Conservation (phyloP, 2,329 filamentous ascomycete genomes). For the Monosporascus sp. region DNA sequence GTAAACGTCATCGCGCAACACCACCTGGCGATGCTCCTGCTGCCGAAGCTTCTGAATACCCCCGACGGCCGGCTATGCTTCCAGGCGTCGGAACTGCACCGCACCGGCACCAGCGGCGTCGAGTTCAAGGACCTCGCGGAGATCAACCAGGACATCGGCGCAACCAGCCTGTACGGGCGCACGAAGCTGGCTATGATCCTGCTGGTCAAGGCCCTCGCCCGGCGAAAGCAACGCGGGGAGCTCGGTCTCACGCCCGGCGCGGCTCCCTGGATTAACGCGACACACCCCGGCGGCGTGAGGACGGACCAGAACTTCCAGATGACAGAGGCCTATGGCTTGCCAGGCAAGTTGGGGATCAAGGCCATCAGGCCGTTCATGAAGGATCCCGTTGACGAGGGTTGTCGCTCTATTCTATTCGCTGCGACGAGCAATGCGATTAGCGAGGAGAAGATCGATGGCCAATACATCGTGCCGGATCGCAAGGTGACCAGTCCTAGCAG, state of each 20-base stretch:
- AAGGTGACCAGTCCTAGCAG: conserved; percentile 37
- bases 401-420: conserved; percentile 41
- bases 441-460: conserved; percentile 37
- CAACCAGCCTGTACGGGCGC: conserved; percentile 41
- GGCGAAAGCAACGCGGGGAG: conserved; percentile 30
- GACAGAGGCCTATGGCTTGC: conserved; percentile 40
- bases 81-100: conserved; percentile 44
- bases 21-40: conserved; percentile 39
- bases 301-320: conserved; percentile 35
- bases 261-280: conserved; percentile 40
- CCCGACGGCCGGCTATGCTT: conserved; percentile 40
- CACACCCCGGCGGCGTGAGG: conserved; percentile 41
- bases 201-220: conserved; percentile 35
- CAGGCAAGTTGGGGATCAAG: conserved; percentile 39
- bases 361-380: conserved; percentile 38
- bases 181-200: conserved; percentile 44
- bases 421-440: conserved; percentile 37
- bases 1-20: conserved; percentile 31
- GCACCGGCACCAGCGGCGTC: conserved; percentile 28
- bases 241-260: conserved; percentile 22
- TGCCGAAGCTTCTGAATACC: conserved; percentile 38
- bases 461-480: conserved; percentile 43
- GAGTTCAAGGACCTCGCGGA: conserved; percentile 39
- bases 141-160: conserved; percentile 43
- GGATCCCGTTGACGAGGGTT: conserved; percentile 41